Conservation (phyloP, 1,284 basidiomycete genomes). For the Ceratobasidium sp. region DNA sequence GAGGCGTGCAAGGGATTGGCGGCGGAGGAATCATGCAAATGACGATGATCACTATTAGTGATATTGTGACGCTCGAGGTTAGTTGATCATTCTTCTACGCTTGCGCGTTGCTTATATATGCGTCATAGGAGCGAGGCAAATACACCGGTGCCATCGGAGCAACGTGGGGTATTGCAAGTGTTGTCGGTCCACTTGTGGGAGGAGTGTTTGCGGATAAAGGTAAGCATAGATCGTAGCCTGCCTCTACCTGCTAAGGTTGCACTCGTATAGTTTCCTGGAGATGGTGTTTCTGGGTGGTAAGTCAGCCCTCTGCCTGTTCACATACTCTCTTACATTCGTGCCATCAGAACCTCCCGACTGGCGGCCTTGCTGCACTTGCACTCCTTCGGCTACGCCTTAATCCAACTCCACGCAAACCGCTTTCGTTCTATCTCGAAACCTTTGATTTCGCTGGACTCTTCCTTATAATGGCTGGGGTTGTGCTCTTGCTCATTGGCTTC, state of each 20-base stretch:
- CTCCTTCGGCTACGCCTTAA: conserved; percentile 82
- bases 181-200: conserved; percentile 72
- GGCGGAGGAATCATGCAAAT: conserved; percentile 80
- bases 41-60: conserved; percentile 80
- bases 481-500: conserved; percentile 87
- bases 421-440: conserved; percentile 71
- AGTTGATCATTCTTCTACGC: conserved; percentile 35
- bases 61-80: conserved; percentile 78
- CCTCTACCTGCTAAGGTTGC: not conserved
- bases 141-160: conserved; percentile 81
- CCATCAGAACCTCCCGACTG: conserved; percentile 73
- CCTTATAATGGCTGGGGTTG: conserved; percentile 78
- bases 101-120: conserved; percentile 40
- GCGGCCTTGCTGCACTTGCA: conserved; percentile 78
- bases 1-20: conserved; percentile 85
- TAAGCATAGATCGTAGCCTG: not conserved
- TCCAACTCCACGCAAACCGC: conserved; percentile 67
- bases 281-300: conserved; percentile 54
- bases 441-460: conserved; percentile 85
- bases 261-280: conserved; percentile 50
- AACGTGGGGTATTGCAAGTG: conserved; percentile 82
- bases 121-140: conserved; percentile 73
- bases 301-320: not conserved
- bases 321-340: not conserved
- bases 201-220: conserved; percentile 62